Base-by-base conservation (phyloP, 2,329 filamentous ascomycete genomes). In the Dothiorella sarmentorum region DNA sequence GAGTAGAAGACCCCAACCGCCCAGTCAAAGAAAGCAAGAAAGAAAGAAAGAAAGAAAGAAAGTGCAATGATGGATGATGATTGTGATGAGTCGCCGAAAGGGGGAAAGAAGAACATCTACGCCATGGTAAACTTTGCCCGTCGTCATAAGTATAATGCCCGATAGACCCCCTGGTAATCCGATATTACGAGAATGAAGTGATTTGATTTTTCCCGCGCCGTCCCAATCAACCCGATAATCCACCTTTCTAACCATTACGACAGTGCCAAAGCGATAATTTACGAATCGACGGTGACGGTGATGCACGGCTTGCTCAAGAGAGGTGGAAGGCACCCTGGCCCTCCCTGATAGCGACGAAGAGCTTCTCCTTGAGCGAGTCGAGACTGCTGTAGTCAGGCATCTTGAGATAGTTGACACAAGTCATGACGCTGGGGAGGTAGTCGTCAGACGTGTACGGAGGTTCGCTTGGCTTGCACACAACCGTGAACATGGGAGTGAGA, bases 371-470 rank as follows among this genome's bases (percentile, higher is more conserved):
- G 75, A 99, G 85, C 53, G 88, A 81, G 1, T 90, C 84, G 62
- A 96, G 77, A 65, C 79, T 85, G 64, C 86, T 93, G 75, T 99
- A 99, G 74, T 99, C 91, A 18, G 94, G 94, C 69, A 99, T 82
- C 76, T 99, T 99, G 68, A 99, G 85, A 72, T 99, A 99, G 75
- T 99, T 99, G 75, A 96, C 94, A 73, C 95, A 99, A 10, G 95
- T 99, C 95, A 99, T 99, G 72, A 99, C 95, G 71, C 92, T 97
- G 11, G 95, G 94, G n/a, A 99, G 82, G 69, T 97, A 99, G 76
- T 99, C 94, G 69, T 99, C 94, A 4, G 93, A 93, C 3, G 87
- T 88, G 73, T 92, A 94, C 1, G 94, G 94, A 15, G 91, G 86
- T 70, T 99, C 94, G 73, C 90, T 96, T n/a, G 93, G 93, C 75